Evolutionary conservation across 331 rosid species (phyloP), one percentile per base, ranked within the genome.

Genomic region (Rosa hybrid): DNA sequence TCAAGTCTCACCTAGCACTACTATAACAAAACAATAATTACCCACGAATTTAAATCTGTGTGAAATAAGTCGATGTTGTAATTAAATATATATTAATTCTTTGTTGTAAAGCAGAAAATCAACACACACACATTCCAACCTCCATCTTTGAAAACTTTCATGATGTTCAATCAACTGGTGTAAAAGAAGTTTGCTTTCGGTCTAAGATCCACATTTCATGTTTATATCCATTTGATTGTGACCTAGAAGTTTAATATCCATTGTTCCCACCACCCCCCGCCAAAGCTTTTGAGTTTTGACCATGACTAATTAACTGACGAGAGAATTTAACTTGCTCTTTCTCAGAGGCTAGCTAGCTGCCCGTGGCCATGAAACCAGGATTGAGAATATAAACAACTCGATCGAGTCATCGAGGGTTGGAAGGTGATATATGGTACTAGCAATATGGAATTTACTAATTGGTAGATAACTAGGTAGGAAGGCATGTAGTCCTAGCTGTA

Each of bases 111-210:
- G 11, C 12, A 45, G 54, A 49, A 64, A 80, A 51, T 63, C 27
- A 77, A 71, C 39, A 34, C 39, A 34, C 3, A 34, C 39, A 34
- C 39, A 34, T 34, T 34, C 39, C 39, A 34, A 34, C 39, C 39
- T 34, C 74, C 42, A 71, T 65, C 62, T 75, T 53, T 67, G 80
- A 74, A 74, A 81, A 81, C 42, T 51, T 44, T 25, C 50, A 34
- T 49, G 62, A 44, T 25, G 74, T 3, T 44, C 70, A 7, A 2
- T 44, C 71, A 4, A n/a, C 30, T 25, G 2, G 30, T 27, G 10
- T 81, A 53, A 71, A 77, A 65, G 6, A 57, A 12, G 48, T 54
- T 76, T 59, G 72, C 83, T 73, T 83, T 78, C 80, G 77, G 82
- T 73, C 85, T 46, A 21, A 17, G 53, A 59, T 70, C 63, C 18